Evolutionary conservation across 2,329 filamentous ascomycete genomes (phyloP).

Genomic region (Colletotrichum melonis): DNA sequence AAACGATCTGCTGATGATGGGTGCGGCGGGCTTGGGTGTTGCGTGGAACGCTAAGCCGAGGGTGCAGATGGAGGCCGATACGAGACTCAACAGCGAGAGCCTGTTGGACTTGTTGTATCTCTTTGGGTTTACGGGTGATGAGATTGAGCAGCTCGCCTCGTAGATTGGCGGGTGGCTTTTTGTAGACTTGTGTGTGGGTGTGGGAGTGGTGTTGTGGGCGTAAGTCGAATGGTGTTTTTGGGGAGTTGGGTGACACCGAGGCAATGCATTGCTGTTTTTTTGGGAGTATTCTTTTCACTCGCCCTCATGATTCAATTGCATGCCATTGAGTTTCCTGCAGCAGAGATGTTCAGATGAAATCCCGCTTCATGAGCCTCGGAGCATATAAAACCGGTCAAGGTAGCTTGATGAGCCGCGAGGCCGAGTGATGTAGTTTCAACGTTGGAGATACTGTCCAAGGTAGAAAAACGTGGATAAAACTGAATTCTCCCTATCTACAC

Average conservation of each 20-base stretch:
- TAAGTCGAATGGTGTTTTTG: constrained; percentile 21
- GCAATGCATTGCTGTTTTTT: background rate
- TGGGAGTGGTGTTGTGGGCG: background rate
- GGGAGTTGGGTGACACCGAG: background rate
- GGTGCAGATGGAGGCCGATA: constrained; percentile 82
- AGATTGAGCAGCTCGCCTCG: constrained; percentile 62
- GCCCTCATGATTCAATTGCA: background rate
- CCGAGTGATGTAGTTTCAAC: background rate
- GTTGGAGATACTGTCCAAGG: background rate
- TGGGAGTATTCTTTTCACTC: background rate
- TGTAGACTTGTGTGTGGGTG: background rate
- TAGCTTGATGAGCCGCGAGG: background rate
- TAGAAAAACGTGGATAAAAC: constrained; percentile 15
- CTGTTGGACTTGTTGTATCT: constrained; percentile 79
- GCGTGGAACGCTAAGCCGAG: constrained; percentile 88
- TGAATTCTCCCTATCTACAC: constrained; percentile 37
- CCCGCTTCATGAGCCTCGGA: background rate
- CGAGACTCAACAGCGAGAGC: constrained; percentile 76
- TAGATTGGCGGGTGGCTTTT: constrained; percentile 26
- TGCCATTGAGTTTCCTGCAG: background rate
- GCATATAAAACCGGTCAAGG: background rate
- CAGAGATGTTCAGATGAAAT: background rate
- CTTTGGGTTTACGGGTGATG: constrained; percentile 76
- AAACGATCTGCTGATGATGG: constrained; percentile 86
- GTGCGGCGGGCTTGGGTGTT: constrained; percentile 78